These are phyloP conservation scores for Blastobotrys arbuscula DNA, from an alignment of 1,139 yeast genomes.

Conservation along the genomic window DNA sequence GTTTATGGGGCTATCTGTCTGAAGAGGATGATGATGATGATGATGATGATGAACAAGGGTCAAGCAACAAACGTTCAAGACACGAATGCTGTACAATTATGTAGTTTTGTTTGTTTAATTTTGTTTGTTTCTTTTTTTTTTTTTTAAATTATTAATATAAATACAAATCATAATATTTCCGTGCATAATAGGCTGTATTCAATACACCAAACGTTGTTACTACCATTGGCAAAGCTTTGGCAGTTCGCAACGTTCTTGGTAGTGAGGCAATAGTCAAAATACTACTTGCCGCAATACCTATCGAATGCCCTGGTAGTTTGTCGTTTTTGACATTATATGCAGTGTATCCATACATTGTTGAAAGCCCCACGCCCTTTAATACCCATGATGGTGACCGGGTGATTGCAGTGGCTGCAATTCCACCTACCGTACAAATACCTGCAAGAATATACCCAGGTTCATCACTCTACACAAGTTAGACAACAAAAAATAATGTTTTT, in stretches of 20 bases:
- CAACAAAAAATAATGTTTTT: background rate
- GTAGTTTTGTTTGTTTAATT: background rate
- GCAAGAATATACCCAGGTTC: conserved; percentile 71
- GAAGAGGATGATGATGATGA: conserved; percentile 17
- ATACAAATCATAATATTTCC: conserved; percentile 53
- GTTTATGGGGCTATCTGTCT: conserved; percentile 20
- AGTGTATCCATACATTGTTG: conserved; percentile 65
- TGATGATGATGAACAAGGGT: background rate
- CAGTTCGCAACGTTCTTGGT: conserved; percentile 56
- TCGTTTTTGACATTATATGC: conserved; percentile 59
- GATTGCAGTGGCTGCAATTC: conserved; percentile 63
- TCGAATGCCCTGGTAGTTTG: conserved; percentile 60
- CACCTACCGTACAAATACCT: conserved; percentile 70
- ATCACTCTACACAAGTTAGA: conserved; percentile 10
- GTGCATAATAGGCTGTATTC: conserved; percentile 63
- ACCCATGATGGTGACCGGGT: conserved; percentile 77
- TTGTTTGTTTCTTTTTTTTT: too few relatives aligned
- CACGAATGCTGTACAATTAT: conserved; percentile 10
- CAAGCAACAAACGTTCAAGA: background rate
- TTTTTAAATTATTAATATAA: background rate
- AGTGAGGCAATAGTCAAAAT: conserved; percentile 60
- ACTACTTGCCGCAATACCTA: conserved; percentile 69
- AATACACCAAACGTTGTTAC: conserved; percentile 60
- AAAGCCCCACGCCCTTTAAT: conserved; percentile 67
- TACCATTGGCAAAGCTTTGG: conserved; percentile 70